Conservation (phyloP, 176 grass and related monocot genomes). For the Hsuehochloa calcarea region DNA sequence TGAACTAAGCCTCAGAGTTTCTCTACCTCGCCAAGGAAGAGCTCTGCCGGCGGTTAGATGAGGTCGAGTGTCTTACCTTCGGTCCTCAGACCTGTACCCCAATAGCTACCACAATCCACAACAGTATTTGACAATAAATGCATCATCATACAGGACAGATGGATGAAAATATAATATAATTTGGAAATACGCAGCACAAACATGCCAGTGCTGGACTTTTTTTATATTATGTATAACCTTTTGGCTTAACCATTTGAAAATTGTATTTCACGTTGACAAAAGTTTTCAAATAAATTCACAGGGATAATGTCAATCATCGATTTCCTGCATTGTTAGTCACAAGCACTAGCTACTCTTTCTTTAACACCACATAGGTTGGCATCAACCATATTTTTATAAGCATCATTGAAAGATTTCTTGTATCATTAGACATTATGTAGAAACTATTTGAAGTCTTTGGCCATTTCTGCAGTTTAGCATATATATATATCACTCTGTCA, state of each 20-base stretch:
- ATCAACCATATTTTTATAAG: not conserved
- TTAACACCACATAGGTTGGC: not conserved
- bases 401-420: not conserved
- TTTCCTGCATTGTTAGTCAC: not conserved
- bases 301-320: not conserved
- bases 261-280: not conserved
- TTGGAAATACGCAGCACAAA: no score
- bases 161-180: no score
- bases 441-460: not conserved
- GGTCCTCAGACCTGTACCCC: no score
- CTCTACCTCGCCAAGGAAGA: no score
- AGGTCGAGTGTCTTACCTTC: no score
- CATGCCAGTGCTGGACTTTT: no score
- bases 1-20: no score
- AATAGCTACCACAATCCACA: no score
- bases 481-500: not conserved
- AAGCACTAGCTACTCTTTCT: conserved; percentile 1
- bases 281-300: not conserved
- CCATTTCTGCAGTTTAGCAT: not conserved
- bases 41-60: no score
- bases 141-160: no score
- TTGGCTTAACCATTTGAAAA: not conserved
- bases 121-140: no score
- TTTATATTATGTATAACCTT: no score
- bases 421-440: not conserved